phyloP scores from a whole-genome alignment of 148 eudicot genomes.

The Nepenthes mirabilis region DNA sequence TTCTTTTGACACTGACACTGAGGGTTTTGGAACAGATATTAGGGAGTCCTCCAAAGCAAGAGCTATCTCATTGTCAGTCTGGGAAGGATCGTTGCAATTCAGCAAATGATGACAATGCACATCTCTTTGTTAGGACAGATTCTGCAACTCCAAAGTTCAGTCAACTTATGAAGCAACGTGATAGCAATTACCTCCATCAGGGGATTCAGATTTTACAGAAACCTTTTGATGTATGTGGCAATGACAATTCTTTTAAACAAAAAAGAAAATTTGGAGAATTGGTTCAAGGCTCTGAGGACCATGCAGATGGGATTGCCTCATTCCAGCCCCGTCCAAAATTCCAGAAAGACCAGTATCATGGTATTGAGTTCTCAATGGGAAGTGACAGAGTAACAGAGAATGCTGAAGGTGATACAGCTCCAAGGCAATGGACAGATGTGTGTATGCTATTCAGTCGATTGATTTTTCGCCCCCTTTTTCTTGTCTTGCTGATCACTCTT shows the following conservation, averaged over 20 bases:
- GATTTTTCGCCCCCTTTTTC: conserved; percentile 1
- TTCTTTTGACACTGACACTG: conserved; percentile 5
- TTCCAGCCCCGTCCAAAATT: conserved; percentile 27
- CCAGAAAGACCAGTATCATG: conserved; percentile 18
- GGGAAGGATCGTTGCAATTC: conserved; percentile 16
- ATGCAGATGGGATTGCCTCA: conserved; percentile 17
- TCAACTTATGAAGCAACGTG: conserved; percentile 14
- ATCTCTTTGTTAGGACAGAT: conserved; percentile 11
- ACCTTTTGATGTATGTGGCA: conserved; percentile 6
- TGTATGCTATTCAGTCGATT: conserved; percentile 15
- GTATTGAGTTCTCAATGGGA: conserved; percentile 13
- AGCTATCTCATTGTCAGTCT: conserved; percentile 17
- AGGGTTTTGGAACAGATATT: conserved; percentile 11
- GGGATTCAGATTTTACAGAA: not conserved
- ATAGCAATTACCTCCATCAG: conserved; percentile 3
- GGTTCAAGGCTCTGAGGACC: conserved; percentile 18
- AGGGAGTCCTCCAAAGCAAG: conserved; percentile 3
- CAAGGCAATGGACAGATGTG: conserved; percentile 46
- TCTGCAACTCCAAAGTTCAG: conserved; percentile 17
- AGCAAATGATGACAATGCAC: conserved; percentile 8
- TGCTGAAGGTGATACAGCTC: conserved; percentile 16
- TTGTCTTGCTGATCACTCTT: conserved; percentile 3
- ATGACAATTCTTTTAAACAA: conserved; percentile 15
- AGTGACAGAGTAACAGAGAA: conserved; percentile 11
- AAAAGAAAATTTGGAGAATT: conserved; percentile 40